phyloP scores from a whole-genome alignment of 768 basidiomycete genomes.

The Macrocybe gigantea region DNA sequence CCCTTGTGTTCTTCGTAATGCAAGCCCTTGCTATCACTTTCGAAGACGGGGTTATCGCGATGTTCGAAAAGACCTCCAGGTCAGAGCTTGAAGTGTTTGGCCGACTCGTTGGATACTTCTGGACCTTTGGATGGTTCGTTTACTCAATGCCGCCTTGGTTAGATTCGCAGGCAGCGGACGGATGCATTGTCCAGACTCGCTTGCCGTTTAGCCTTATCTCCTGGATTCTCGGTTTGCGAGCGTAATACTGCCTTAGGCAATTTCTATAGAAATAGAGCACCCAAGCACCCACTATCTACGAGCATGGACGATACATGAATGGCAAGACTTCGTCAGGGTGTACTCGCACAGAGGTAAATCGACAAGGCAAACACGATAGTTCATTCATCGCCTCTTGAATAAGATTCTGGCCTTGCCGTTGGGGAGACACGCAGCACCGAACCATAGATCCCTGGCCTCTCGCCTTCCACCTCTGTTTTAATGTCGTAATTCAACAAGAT shows the following conservation, averaged over 20 bases:
- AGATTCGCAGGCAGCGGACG: too few relatives aligned
- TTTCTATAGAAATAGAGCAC: too few relatives aligned
- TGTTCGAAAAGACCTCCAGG: slow-evolving; percentile 1
- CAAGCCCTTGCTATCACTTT: slow-evolving; percentile 23
- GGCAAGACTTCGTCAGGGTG: too few relatives aligned
- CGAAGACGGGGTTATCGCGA: slow-evolving; percentile 19
- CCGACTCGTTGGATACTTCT: slow-evolving; percentile 1
- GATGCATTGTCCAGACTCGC: too few relatives aligned
- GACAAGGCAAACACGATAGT: too few relatives aligned
- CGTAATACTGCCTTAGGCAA: too few relatives aligned
- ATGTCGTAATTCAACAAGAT: slow-evolving; percentile 34
- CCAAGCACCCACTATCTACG: too few relatives aligned
- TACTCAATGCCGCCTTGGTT: too few relatives aligned
- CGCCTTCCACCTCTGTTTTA: slow-evolving; percentile 22
- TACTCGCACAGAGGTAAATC: too few relatives aligned
- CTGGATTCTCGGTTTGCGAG: too few relatives aligned
- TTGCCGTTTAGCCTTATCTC: too few relatives aligned
- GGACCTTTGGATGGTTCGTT: slow-evolving; percentile 8
- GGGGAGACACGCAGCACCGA: slow-evolving; percentile 14
- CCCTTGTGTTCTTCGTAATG: slow-evolving; percentile 17
- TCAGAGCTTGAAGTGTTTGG: neutral
- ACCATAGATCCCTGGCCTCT: slow-evolving; percentile 19
- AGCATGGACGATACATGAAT: too few relatives aligned
- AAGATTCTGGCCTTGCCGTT: slow-evolving; percentile 20
- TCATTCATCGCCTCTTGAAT: slow-evolving; percentile 10